Percentiles rank a stretch among this genome's conserved stretches.
These are phyloP conservation scores for Curvularia sp. DNA, from an alignment of 2,329 filamentous ascomycete genomes.

Conservation along the genomic window DNA sequence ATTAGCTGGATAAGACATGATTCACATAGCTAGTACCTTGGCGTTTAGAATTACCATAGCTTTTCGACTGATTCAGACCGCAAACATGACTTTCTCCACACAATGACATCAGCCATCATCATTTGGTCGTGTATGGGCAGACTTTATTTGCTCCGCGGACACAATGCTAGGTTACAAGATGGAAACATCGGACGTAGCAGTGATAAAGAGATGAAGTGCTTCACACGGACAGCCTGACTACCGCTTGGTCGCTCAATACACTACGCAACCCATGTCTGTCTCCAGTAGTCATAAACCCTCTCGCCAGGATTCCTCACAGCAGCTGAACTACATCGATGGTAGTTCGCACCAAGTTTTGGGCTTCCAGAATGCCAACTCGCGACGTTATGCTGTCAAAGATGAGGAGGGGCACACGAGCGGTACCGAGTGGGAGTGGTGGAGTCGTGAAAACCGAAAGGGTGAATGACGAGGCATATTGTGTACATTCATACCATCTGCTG, in stretches of 20 bases:
- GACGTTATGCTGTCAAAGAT: not conserved
- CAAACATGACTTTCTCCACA: not conserved
- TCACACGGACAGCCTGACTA: not conserved
- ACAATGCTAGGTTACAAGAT: not conserved
- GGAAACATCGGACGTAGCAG: not conserved
- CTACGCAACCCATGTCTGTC: not conserved
- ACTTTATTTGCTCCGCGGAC: not conserved
- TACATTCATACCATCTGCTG: not conserved
- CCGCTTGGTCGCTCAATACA: not conserved
- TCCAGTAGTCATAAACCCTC: not conserved
- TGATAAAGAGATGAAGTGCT: not conserved
- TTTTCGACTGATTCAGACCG: not conserved
- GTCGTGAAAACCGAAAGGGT: not conserved
- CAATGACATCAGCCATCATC: not conserved
- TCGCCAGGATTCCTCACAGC: not conserved
- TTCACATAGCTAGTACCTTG: not conserved
- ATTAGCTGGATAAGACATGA: not conserved
- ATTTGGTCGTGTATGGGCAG: not conserved
- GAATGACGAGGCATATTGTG: not conserved
- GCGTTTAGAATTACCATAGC: not conserved
- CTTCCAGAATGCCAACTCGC: not conserved
- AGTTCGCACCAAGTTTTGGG: not conserved
- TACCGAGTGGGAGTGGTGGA: not conserved
- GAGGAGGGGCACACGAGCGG: not conserved
- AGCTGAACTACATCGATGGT: not conserved